These are phyloP conservation scores for Dactylellina parvicollis DNA, from an alignment of 2,329 filamentous ascomycete species.

Conservation along the genomic window DNA sequence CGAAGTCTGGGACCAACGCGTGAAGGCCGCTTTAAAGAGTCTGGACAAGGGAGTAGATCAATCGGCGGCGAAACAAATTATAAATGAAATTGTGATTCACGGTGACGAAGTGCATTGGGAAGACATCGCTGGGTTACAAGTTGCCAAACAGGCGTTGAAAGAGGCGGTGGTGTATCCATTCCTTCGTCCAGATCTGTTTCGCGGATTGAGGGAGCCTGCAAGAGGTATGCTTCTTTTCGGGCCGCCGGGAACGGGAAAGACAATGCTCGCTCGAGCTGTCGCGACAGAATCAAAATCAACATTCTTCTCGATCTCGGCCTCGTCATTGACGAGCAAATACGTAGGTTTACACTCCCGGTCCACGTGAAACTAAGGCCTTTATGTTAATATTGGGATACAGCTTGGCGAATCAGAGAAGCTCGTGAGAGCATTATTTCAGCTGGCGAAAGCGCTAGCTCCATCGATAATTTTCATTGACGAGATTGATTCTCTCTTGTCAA, in stretches of 20 bases:
- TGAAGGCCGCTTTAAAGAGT: slow-evolving; percentile 75
- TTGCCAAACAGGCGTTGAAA: slow-evolving; percentile 89
- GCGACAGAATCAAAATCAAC: slow-evolving; percentile 94
- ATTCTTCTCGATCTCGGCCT: slow-evolving; percentile 96
- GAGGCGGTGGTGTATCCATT: slow-evolving; percentile 98
- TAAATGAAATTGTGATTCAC: slow-evolving; percentile 94
- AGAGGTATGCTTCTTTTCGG: slow-evolving; percentile 96
- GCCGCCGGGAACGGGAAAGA: slow-evolving; percentile 97
- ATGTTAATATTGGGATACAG: slow-evolving; percentile 42
- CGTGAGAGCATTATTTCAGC: slow-evolving; percentile 85
- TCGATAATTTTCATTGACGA: slow-evolving; percentile 99
- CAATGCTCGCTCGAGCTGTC: slow-evolving; percentile 93
- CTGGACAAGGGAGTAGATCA: slow-evolving; percentile 84
- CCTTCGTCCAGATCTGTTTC: slow-evolving; percentile 91
- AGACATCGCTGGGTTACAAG: slow-evolving; percentile 88
- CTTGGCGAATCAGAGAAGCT: slow-evolving; percentile 96
- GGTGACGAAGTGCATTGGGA: slow-evolving; percentile 95
- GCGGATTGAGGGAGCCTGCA: slow-evolving; percentile 91
- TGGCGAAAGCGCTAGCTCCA: slow-evolving; percentile 89
- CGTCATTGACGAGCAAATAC: slow-evolving; percentile 93
- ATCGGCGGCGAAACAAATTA: slow-evolving; percentile 84
- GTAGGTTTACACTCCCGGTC: slow-evolving; percentile 32
- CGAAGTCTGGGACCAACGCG: slow-evolving; percentile 69
- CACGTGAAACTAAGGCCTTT: background rate
- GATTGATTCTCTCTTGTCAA: slow-evolving; percentile 91